Base-by-base conservation (phyloP, 1,284 basidiomycete species). In the Ustilago sp. region DNA sequence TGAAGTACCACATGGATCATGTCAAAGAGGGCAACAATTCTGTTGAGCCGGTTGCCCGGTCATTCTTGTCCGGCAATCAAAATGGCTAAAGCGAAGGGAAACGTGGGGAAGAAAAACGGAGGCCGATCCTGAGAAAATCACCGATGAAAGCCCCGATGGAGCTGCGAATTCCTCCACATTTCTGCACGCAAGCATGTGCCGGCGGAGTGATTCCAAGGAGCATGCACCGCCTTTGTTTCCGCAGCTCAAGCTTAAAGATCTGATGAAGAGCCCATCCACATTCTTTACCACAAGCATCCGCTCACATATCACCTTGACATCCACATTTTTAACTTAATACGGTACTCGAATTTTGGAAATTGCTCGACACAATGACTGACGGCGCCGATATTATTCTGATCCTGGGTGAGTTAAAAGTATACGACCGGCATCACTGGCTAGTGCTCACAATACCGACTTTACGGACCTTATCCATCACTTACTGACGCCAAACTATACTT, bases 301-400 rank as follows among this genome's bases (percentile, higher is more conserved):
- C 38, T 39, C 38, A 39, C 38, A 39, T 39, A 50, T 50, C 28
- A 34, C 13, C 8, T 39, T 17, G n/a, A 8, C 8, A 50, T 12
- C 28, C 41, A 17, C 41, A 45, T 45, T 17, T 8, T 45, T 17
- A 11, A 11, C 28, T 31, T 13, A 8, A 31, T 4, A n/a, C 48
- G 13, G 13, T 32, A 39, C 35, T 41, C 15, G 2, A 41, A 41
- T 6, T 17, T 45, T 15, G 43, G n/a, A 9, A 13, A 23, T 31
- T 12, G 31, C 19, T 34, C 6, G 1, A 15, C 55, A 75, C 34
- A 3, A 77, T 77, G 75, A 58, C 63, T n/a, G 59, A 61, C 59
- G 64, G 59, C 36, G 52, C 70, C 47, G 77, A 79, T 38, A 70
- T 79, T 36, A 43, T 79, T 35, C 62, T 79, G 11, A 77, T 79